Conservation (phyloP, 2,329 filamentous ascomycete genomes). For the Myriosclerotinia curreyana region DNA sequence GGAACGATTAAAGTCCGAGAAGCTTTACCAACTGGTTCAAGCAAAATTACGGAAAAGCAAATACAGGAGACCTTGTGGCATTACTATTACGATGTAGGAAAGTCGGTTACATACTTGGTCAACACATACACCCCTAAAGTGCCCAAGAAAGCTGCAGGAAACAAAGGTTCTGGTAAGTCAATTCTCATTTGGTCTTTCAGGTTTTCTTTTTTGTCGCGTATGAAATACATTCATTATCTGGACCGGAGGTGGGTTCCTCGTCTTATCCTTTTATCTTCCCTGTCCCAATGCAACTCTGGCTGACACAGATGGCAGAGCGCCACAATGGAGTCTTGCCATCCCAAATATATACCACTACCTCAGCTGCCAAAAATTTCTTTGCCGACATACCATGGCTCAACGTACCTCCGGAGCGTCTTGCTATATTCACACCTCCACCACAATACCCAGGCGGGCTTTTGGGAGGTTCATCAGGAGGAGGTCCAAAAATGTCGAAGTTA, state of each 20-base stretch:
- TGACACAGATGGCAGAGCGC: constrained; percentile 12
- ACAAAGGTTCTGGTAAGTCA: constrained; percentile 39
- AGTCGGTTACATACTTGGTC: constrained; percentile 76
- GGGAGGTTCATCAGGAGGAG: constrained; percentile 65
- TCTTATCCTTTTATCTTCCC: constrained; percentile 17
- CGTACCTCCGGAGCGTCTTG: constrained; percentile 62
- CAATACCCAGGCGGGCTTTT: constrained; percentile 65
- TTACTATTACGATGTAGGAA: constrained; percentile 91
- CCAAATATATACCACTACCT: constrained; percentile 33
- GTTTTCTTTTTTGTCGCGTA: not conserved
- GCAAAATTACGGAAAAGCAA: constrained; percentile 59
- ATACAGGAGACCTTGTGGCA: constrained; percentile 92
- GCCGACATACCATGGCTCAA: constrained; percentile 81
- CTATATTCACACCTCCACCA: constrained; percentile 61
- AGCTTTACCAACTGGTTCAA: constrained; percentile 57
- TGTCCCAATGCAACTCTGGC: not conserved
- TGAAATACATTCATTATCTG: constrained; percentile 7
- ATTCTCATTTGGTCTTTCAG: constrained; percentile 27
- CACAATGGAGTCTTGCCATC: constrained; percentile 15
- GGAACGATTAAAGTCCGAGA: constrained; percentile 65
- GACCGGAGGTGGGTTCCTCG: constrained; percentile 34
- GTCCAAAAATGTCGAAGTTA: constrained; percentile 81
- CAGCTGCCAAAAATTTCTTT: constrained; percentile 64
- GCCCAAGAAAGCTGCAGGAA: constrained; percentile 35
- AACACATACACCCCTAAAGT: constrained; percentile 47